A percentile compares a stretch with the other conserved stretches of the same genome.
phyloP scores from a whole-genome alignment of 805 yeast genomes.

The Metschnikowia cerradonensis region DNA sequence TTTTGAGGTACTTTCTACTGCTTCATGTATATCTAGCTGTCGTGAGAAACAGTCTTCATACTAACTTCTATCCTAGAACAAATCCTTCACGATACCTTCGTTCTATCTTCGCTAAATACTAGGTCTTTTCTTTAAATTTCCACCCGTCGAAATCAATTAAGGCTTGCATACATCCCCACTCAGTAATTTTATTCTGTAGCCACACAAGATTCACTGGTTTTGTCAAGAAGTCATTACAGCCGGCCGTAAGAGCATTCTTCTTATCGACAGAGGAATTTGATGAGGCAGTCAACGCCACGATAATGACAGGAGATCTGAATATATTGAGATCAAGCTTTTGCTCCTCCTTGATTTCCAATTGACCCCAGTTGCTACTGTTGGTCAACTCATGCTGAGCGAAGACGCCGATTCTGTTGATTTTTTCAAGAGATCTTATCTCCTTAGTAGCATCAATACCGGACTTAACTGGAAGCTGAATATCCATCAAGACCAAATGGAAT shows the following conservation, averaged over 20 bases:
- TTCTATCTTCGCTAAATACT: neutral
- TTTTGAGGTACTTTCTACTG: neutral
- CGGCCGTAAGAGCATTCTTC: conserved; percentile 90
- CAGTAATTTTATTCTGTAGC: conserved; percentile 89
- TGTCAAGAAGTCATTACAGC: conserved; percentile 94
- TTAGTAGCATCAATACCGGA: conserved; percentile 94
- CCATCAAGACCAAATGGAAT: conserved; percentile 92
- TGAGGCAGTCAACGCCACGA: conserved; percentile 94
- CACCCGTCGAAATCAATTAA: conserved; percentile 93
- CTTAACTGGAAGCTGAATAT: conserved; percentile 92
- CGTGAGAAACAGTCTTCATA: neutral
- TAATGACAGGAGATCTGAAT: conserved; percentile 94
- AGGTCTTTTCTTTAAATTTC: conserved; percentile 25
- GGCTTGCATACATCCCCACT: conserved; percentile 99
- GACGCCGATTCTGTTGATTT: conserved; percentile 72
- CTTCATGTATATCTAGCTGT: neutral
- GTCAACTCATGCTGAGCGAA: conserved; percentile 41
- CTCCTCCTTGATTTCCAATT: conserved; percentile 30
- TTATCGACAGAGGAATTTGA: conserved; percentile 75
- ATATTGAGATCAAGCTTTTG: conserved; percentile 56
- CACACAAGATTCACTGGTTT: conserved; percentile 94
- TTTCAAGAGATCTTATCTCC: conserved; percentile 83
- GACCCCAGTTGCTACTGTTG: conserved; percentile 20
- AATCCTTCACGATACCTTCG: neutral
- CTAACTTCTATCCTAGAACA: neutral